Evolutionary conservation across 2,329 filamentous ascomycete species (phyloP).

Genomic region (Sporothrix dimorphospora): DNA sequence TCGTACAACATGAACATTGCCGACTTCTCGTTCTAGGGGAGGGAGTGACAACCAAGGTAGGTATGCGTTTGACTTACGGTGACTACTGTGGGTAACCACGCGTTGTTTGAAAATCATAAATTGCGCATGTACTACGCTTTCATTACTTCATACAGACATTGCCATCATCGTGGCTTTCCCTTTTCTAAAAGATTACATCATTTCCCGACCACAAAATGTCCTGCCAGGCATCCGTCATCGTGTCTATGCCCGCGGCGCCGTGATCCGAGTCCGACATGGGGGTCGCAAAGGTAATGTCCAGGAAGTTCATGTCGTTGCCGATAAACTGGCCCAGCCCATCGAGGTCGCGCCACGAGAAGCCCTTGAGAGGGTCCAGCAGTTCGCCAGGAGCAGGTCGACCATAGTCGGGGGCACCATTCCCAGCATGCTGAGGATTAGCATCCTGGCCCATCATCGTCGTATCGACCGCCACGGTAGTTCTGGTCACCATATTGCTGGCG

Average conservation of each 20-base stretch:
- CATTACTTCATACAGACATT: background rate
- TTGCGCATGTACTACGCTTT: background rate
- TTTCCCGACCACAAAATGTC: conserved; percentile 29
- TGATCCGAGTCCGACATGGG: conserved; percentile 29
- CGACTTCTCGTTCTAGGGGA: background rate
- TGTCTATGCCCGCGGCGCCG: conserved; percentile 20
- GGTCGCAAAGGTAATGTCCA: conserved; percentile 27
- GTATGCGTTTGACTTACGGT: background rate
- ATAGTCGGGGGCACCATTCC: background rate
- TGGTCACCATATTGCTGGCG: background rate
- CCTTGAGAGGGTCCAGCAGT: conserved; percentile 25
- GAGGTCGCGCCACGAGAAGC: conserved; percentile 28
- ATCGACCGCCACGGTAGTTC: background rate
- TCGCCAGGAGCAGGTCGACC: background rate
- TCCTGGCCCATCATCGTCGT: background rate
- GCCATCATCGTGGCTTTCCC: background rate
- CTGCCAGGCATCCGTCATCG: conserved; percentile 28
- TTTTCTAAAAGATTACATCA: conserved; percentile 24
- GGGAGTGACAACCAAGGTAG: background rate
- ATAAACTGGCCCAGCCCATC: conserved; percentile 29
- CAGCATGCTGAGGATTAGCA: too few species aligned
- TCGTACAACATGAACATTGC: background rate
- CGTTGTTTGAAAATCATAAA: too few species aligned
- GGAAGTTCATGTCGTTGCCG: conserved; percentile 27
- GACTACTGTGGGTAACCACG: too few species aligned